Base-by-base conservation (phyloP, 2,329 filamentous ascomycete species). In the Remersonia thermophila region DNA sequence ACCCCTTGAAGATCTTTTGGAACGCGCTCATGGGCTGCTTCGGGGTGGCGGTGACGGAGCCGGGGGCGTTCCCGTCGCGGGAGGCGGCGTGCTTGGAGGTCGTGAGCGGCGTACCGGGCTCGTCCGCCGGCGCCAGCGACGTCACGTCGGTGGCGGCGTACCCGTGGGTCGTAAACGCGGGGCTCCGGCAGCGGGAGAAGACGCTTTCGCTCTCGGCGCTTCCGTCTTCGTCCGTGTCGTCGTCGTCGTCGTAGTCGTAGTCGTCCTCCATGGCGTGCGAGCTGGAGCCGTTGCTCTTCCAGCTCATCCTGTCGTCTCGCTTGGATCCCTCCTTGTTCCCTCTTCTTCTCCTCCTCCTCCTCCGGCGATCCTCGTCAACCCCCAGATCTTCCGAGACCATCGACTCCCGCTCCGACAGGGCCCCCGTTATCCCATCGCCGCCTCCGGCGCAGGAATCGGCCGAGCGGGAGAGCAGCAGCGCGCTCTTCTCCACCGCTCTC, bases 111-210 rank as follows among this genome's bases (percentile, higher is more conserved):
- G 35, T 38, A 36, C 38, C 40, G 35, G 38, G 14, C 18, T 33
- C 44, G 39, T 38, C 43, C 35, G 37, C 30, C 33, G 28, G 39
- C 25, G 33, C 32, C 38, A 40, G 12, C 1, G 46, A 42, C 4
- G 49, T 45, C 5, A 40, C 44, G 6, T 43, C 44, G 5, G 47
- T 41, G 11, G 11, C 15, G 8, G 37, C 27, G 7, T 13, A 15
- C 14, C 15, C 14, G 14, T 15, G 18, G 16, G 23, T 28, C 13
- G 38, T 31, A 23, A 23, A 9, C 20, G 20, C 20, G 20, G 74
- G 74, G 47, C 71, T 77, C 16, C 72, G 62, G 27, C 69, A 69
- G 28, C 73, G 60, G 11, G 73, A 77, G 48, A 80, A 80, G 27
- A 80, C 62, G 49, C 71, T 77, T 44, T 66, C 65, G 43, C 53